phyloP scores from a whole-genome alignment of 306 rosid species.

The Malus asiatica region DNA sequence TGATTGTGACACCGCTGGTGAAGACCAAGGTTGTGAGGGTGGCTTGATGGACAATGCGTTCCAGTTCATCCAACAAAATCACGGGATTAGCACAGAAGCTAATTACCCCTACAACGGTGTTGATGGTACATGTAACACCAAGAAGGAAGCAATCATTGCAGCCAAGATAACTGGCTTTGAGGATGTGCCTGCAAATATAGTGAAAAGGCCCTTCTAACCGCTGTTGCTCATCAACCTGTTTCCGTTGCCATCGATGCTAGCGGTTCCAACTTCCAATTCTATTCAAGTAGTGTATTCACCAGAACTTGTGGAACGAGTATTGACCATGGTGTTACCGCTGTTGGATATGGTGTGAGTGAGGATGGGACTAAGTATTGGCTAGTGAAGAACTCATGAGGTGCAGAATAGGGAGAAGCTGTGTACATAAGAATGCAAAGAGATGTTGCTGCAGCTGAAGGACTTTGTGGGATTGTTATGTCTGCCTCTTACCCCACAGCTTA shows the following conservation, averaged over 20 bases:
- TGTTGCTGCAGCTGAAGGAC: neutral
- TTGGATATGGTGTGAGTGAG: slow-evolving; percentile 18
- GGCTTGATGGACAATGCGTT: too few relatives aligned
- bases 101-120: slow-evolving; percentile 24
- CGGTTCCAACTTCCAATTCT: slow-evolving; percentile 30
- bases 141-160: neutral
- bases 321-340: slow-evolving; percentile 40
- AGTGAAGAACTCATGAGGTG: slow-evolving; percentile 46
- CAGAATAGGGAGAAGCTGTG: slow-evolving; percentile 31
- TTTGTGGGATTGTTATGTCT: neutral
- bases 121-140: slow-evolving; percentile 28
- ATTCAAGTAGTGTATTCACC: slow-evolving; percentile 22
- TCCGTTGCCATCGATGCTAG: slow-evolving; percentile 39
- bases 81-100: slow-evolving; percentile 8
- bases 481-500: neutral
- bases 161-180: slow-evolving; percentile 5
- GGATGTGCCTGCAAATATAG: slow-evolving; percentile 29
- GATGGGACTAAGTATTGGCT: slow-evolving; percentile 39
- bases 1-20: slow-evolving; percentile 37
- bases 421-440: slow-evolving; percentile 29
- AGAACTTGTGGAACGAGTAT: slow-evolving; percentile 29
- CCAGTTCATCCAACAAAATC: too few relatives aligned
- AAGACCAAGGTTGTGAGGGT: slow-evolving; percentile 8
- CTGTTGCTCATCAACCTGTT: slow-evolving; percentile 29
- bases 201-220: slow-evolving; percentile 20